Base-by-base conservation (phyloP, 2,329 filamentous ascomycete genomes). In the Exophiala alcalophila region DNA sequence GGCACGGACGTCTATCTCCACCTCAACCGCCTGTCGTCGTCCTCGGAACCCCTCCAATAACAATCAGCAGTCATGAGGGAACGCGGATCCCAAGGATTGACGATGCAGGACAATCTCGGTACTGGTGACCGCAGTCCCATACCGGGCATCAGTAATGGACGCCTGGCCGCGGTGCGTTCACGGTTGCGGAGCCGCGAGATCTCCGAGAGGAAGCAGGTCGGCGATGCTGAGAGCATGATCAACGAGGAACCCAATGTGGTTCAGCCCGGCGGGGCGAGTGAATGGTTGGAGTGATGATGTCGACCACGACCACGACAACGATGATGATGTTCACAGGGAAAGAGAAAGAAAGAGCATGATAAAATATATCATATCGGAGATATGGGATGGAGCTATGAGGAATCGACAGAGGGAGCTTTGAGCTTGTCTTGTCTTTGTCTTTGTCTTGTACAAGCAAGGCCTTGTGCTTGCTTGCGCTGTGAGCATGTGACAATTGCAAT, bases 1-100 rank as follows among this genome's bases (percentile, higher is more conserved):
- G 92, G 92, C 54, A 98, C 92, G 36, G 92, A 98, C 63, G 92
- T 97, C 38, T 98, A 98, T 69, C 84, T 98, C 33, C 92, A 98
- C 66, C 80, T 98, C 36, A 98, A 98, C 71, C 81, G 92, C 42
- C 77, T 98, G 18, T 95, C 89, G 29, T 95, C 88, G 55, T 95
- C 88, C 25, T 96, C 90, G 18, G 92, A 98, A 67, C 92, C 92
- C 54, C 75, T 98, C 37, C 91, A 96, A 86, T 97, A 92, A 79
- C 70, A 71, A 72, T 78, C 80, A 90, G 82, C 84, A 76, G 84
- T 87, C 84, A 89, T 53, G 53, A 54, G 49, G 46, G 49, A 48
- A 8, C 34, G 40, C 40, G 41, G 47, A 36, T 49, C 53, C 67
- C 80, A 74, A 81, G 81, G 80, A 83, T 76, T 83, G 49, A 39